These are phyloP conservation scores for Trichomonas tenax DNA, from an alignment of 208 protist genomes.

Conservation along the genomic window DNA sequence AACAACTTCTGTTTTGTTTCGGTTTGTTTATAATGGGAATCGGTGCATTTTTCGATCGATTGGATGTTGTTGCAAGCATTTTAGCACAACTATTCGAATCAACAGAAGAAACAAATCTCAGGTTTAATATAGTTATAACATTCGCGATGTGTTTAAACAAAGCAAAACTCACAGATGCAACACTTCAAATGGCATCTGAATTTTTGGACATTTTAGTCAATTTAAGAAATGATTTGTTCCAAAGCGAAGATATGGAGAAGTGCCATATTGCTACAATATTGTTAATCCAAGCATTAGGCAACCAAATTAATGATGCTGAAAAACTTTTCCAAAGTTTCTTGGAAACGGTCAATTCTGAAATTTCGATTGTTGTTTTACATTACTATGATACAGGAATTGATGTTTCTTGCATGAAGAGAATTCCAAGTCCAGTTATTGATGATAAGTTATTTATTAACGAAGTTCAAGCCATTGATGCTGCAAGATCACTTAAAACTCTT, in stretches of 20 bases:
- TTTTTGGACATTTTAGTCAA: neutral
- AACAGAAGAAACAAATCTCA: neutral
- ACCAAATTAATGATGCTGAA: neutral
- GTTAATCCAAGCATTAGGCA: neutral
- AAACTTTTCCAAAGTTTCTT: neutral
- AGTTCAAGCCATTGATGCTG: neutral
- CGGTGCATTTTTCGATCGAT: neutral
- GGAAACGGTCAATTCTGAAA: neutral
- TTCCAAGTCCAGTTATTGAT: neutral
- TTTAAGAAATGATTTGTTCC: neutral
- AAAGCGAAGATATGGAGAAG: neutral
- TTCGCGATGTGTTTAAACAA: neutral
- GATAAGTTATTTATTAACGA: neutral
- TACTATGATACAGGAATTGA: neutral
- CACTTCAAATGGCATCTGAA: neutral
- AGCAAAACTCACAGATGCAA: neutral
- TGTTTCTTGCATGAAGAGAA: neutral
- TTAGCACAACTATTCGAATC: neutral
- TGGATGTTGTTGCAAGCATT: neutral
- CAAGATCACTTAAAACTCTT: neutral
- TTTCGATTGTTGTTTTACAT: neutral
- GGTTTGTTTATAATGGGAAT: neutral
- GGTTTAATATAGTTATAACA: neutral
- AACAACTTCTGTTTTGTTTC: neutral
- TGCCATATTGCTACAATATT: neutral